Evolutionary conservation across 306 rosid genomes (phyloP).

Genomic region (Glycyrrhiza uralensis): DNA sequence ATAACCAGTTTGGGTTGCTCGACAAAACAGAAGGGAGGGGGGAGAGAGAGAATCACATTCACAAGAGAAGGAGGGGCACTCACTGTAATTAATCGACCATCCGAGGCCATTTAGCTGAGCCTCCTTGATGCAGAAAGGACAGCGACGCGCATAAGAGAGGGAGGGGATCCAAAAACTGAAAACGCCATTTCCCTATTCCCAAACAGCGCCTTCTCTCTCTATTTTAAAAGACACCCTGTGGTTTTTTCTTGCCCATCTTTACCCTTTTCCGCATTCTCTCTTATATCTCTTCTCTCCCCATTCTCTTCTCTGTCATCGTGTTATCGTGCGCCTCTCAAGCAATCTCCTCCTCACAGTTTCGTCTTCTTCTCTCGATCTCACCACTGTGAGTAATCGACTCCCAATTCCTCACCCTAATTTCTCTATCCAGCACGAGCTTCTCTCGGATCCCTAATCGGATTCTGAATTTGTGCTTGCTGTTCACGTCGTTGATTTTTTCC

Average conservation of each 20-base stretch:
- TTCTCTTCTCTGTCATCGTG: constrained; percentile 25
- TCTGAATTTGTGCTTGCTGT: background rate
- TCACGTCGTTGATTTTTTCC: background rate
- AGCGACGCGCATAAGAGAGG: constrained; percentile 53
- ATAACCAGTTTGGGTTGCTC: constrained; percentile 19
- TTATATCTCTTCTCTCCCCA: constrained; percentile 14
- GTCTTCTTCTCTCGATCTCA: constrained; percentile 43
- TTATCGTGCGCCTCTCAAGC: constrained; percentile 40
- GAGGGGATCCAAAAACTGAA: constrained; percentile 43
- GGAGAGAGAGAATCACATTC: background rate
- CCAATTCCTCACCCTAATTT: constrained; percentile 44
- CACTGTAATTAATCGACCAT: constrained; percentile 36
- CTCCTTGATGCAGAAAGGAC: constrained; percentile 34
- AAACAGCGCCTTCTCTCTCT: constrained; percentile 53
- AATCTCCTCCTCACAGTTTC: constrained; percentile 51
- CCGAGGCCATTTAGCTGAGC: constrained; percentile 33
- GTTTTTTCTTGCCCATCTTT: constrained; percentile 43
- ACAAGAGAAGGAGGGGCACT: background rate
- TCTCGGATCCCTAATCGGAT: constrained; percentile 67
- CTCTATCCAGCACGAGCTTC: background rate
- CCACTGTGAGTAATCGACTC: constrained; percentile 44
- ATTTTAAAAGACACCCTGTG: constrained; percentile 58
- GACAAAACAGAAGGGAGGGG: constrained; percentile 26
- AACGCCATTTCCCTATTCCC: constrained; percentile 60
- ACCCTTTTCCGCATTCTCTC: constrained; percentile 25